phyloP scores from a whole-genome alignment of 805 yeast genomes.

The Candida incommunis region DNA sequence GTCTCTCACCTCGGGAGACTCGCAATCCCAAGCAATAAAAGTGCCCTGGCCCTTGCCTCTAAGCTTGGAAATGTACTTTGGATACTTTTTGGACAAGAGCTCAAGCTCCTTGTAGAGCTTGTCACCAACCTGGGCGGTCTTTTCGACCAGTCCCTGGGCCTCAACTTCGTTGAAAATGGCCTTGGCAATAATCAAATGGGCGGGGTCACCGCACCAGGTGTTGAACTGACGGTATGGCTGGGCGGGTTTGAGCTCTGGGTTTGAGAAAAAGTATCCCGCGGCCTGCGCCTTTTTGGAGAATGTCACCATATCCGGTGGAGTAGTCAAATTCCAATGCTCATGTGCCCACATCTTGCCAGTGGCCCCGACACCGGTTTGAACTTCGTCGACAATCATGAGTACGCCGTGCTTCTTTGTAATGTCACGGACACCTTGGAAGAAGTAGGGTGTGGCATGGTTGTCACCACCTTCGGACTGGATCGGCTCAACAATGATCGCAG shows the following conservation, averaged over 20 bases:
- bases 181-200: slow-evolving; percentile 61
- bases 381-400: slow-evolving; percentile 70
- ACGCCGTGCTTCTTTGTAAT: slow-evolving; percentile 57
- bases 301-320: slow-evolving; percentile 74
- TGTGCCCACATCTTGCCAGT: slow-evolving; percentile 82
- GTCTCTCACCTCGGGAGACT: slow-evolving; percentile 41
- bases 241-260: slow-evolving; percentile 59
- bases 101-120: slow-evolving; percentile 48
- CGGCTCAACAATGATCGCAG: slow-evolving; percentile 84
- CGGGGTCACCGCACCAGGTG: slow-evolving; percentile 92
- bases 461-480: slow-evolving; percentile 89
- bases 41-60: slow-evolving; percentile 69
- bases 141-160: slow-evolving; percentile 42
- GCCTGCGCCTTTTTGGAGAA: slow-evolving; percentile 83
- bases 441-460: slow-evolving; percentile 63
- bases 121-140: slow-evolving; percentile 48
- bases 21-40: slow-evolving; percentile 69
- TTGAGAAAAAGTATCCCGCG: slow-evolving; percentile 74
- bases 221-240: slow-evolving; percentile 79
- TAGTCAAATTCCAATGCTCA: slow-evolving; percentile 63
- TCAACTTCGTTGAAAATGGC: slow-evolving; percentile 54
- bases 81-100: slow-evolving; percentile 38
- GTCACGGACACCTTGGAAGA: slow-evolving; percentile 75
- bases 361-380: slow-evolving; percentile 84
- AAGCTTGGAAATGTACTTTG: slow-evolving; percentile 35